These are phyloP conservation scores for Aphanomyces stellatus DNA, from an alignment of 352 stramenopile species.

Conservation along the genomic window DNA sequence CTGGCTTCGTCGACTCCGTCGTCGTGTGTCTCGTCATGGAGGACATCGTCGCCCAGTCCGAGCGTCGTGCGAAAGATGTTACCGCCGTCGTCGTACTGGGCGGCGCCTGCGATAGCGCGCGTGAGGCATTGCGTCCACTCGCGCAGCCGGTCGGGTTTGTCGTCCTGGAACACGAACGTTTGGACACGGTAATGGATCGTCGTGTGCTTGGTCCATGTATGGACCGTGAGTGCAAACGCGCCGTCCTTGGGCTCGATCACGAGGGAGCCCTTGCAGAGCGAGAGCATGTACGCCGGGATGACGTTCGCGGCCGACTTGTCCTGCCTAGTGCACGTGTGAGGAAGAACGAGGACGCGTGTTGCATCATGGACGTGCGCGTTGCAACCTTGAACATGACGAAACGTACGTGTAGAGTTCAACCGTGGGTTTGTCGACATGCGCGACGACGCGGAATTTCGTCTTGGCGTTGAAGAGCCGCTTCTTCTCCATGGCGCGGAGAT, in stretches of 20 bases:
- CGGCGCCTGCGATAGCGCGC: constrained; percentile 42
- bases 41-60: not conserved
- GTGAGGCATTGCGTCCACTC: constrained; percentile 74
- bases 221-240: constrained; percentile 61
- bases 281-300: constrained; percentile 55
- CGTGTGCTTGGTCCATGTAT: constrained; percentile 60
- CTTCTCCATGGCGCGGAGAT: constrained; percentile 66
- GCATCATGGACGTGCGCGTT: not conserved
- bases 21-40: constrained; percentile 16
- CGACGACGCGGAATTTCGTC: constrained; percentile 14
- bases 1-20: constrained; percentile 1
- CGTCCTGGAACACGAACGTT: constrained; percentile 63
- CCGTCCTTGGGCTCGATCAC: constrained; percentile 63
- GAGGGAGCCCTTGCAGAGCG: constrained; percentile 40
- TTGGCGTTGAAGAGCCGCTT: constrained; percentile 26
- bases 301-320: constrained; percentile 30
- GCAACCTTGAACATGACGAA: too few species aligned
- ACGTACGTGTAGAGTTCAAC: constrained; percentile 15
- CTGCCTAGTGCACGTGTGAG: constrained; percentile 26
- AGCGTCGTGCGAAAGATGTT: constrained; percentile 34
- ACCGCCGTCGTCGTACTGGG: constrained; percentile 22
- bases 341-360: not conserved
- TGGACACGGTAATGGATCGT: constrained; percentile 49
- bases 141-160: constrained; percentile 56
- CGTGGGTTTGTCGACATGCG: not conserved